phyloP scores from a whole-genome alignment of 305 asterid genomes.

The Solanum hybrid region DNA sequence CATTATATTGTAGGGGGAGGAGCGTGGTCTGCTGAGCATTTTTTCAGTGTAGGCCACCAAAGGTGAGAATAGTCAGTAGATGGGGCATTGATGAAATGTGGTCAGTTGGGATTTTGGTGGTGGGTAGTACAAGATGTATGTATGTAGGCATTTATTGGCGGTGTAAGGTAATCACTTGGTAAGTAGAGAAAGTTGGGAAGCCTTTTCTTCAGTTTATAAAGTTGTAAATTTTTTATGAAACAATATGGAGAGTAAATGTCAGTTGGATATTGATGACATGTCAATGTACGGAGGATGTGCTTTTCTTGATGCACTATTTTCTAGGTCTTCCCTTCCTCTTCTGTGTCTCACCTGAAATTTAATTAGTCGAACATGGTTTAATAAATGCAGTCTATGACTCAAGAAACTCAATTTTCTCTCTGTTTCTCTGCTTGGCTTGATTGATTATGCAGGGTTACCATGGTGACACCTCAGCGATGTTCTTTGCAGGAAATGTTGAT shows the following conservation, averaged over 20 bases:
- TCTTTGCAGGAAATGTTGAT: constrained; percentile 74
- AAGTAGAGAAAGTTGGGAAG: background rate
- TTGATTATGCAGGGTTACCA: constrained; percentile 68
- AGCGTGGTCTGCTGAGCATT: background rate
- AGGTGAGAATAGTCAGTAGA: background rate
- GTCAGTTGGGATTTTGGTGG: background rate
- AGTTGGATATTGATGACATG: background rate
- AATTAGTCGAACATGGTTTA: background rate
- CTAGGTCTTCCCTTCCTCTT: background rate
- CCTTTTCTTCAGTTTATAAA: background rate
- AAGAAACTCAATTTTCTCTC: background rate
- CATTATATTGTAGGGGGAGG: background rate
- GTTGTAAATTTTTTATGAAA: background rate
- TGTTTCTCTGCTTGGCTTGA: background rate
- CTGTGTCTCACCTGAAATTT: background rate
- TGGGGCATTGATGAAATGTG: background rate
- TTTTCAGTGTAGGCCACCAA: background rate
- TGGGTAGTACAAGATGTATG: background rate
- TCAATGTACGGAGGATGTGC: background rate
- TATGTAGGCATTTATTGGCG: background rate
- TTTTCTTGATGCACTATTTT: background rate
- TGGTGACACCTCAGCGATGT: constrained; percentile 94
- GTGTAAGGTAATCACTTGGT: background rate
- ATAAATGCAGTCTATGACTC: background rate
- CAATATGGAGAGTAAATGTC: background rate